Evolutionary conservation across 1,284 basidiomycete species (phyloP).

Genomic region (Ceratobasidium sp.): DNA sequence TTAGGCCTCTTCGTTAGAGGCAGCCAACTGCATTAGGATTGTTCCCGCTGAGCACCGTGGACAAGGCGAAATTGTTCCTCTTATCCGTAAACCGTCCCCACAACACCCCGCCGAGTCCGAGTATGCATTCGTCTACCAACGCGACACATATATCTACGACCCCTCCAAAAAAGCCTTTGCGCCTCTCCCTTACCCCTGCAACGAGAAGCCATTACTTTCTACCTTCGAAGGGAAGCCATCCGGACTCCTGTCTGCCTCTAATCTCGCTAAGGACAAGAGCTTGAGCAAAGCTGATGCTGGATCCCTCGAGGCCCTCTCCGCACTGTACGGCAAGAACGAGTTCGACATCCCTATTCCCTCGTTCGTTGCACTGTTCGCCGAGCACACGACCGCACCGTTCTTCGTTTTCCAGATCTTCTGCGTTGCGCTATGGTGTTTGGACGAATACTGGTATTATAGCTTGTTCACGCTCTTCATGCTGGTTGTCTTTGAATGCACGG

Average conservation of each 20-base stretch:
- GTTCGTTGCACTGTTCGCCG: slow-evolving; percentile 87
- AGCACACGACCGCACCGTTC: slow-evolving; percentile 95
- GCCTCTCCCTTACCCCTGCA: slow-evolving; percentile 91
- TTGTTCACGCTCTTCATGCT: slow-evolving; percentile 98
- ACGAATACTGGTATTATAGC: slow-evolving; percentile 98
- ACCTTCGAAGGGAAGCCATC: slow-evolving; percentile 72
- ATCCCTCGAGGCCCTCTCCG: slow-evolving; percentile 63
- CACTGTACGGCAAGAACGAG: slow-evolving; percentile 89
- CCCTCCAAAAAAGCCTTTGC: slow-evolving; percentile 76
- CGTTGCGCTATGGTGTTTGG: slow-evolving; percentile 94
- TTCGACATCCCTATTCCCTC: slow-evolving; percentile 96
- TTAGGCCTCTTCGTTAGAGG: slow-evolving; percentile 75
- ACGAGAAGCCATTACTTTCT: slow-evolving; percentile 76
- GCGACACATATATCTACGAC: slow-evolving; percentile 90
- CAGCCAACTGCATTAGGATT: slow-evolving; percentile 87
- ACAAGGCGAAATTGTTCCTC: slow-evolving; percentile 88
- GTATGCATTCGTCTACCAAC: slow-evolving; percentile 95
- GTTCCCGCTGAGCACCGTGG: slow-evolving; percentile 90
- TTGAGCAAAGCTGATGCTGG: slow-evolving; percentile 57
- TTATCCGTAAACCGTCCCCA: slow-evolving; percentile 69
- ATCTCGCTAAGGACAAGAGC: slow-evolving; percentile 13
- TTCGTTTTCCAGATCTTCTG: slow-evolving; percentile 98
- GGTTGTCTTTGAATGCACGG: slow-evolving; percentile 95
- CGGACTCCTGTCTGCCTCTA: slow-evolving; percentile 59
- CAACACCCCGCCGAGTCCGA: slow-evolving; percentile 58